phyloP scores from a whole-genome alignment of 768 basidiomycete genomes.

The Podaxis pistillaris region DNA sequence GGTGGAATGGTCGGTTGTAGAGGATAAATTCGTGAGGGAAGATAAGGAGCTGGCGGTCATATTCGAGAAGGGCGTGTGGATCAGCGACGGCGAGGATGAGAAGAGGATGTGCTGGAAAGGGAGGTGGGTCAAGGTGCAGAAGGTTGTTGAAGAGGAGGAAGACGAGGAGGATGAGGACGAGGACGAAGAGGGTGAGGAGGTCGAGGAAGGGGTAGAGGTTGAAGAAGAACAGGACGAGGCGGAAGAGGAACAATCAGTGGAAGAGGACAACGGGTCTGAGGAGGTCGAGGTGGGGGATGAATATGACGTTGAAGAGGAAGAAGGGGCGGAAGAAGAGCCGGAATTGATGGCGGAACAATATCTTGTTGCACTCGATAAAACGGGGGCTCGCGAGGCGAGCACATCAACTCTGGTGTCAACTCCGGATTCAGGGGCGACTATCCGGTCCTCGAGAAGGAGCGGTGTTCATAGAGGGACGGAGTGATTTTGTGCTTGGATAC shows the following conservation, averaged over 20 bases:
- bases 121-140: slow-evolving; percentile 26
- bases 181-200: slow-evolving; percentile 27
- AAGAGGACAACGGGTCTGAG: slow-evolving; percentile 11
- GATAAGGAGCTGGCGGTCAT: slow-evolving; percentile 38
- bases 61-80: slow-evolving; percentile 33
- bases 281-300: not conserved
- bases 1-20: slow-evolving; percentile 33
- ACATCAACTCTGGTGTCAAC: not conserved
- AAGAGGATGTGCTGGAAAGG: slow-evolving; percentile 15
- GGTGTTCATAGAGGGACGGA: not conserved
- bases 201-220: slow-evolving; percentile 20
- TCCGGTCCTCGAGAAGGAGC: not conserved
- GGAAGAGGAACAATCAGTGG: not conserved
- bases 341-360: not conserved
- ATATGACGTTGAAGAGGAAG: slow-evolving; percentile 9
- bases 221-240: slow-evolving; percentile 20
- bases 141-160: slow-evolving; percentile 29
- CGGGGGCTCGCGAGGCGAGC: not conserved
- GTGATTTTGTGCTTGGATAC: not conserved
- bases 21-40: slow-evolving; percentile 23
- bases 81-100: slow-evolving; percentile 7
- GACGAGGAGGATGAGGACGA: slow-evolving; percentile 25
- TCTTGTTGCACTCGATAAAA: not conserved
- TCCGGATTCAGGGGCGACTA: not conserved
- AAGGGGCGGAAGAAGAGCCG: not conserved